These are phyloP conservation scores for Cystobasidium pallidum DNA, from an alignment of 1,284 basidiomycete species.

Conservation along the genomic window DNA sequence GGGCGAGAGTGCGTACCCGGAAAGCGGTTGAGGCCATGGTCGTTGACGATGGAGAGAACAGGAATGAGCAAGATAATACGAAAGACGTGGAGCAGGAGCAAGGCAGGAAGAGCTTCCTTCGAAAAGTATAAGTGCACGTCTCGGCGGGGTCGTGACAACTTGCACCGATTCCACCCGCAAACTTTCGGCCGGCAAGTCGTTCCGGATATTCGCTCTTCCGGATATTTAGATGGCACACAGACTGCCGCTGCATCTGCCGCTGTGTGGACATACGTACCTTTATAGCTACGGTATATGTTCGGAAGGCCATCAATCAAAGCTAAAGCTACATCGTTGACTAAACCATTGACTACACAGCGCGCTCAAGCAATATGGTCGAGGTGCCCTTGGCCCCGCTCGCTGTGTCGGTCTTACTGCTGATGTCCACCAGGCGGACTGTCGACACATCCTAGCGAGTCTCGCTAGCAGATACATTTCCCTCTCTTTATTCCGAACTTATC, in stretches of 20 bases:
- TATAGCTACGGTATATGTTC: too few species aligned
- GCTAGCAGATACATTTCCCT: too few species aligned
- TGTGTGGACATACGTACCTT: too few species aligned
- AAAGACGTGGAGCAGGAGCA: conserved; percentile 19
- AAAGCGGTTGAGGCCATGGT: conserved; percentile 30
- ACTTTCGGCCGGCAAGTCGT: conserved; percentile 1
- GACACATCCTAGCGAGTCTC: too few species aligned
- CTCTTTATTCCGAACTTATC: too few species aligned
- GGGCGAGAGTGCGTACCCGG: conserved; percentile 32
- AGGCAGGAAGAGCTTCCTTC: not conserved
- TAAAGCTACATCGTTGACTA: not conserved
- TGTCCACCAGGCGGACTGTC: too few species aligned
- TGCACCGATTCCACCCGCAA: conserved; percentile 24
- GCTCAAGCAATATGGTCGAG: too few species aligned
- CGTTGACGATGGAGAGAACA: not conserved
- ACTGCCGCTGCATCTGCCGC: too few species aligned
- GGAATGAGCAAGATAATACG: not conserved
- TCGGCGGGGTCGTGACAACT: conserved; percentile 7
- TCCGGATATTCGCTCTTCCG: conserved; percentile 4
- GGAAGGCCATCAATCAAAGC: not conserved
- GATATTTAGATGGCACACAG: conserved; percentile 3
- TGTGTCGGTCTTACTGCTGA: too few species aligned
- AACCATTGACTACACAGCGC: not conserved
- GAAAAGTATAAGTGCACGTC: not conserved
- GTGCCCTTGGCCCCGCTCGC: too few species aligned